These are phyloP conservation scores for Pseudonitzschia multiseries DNA, from an alignment of 108 stramenopile species.

Conservation along the genomic window DNA sequence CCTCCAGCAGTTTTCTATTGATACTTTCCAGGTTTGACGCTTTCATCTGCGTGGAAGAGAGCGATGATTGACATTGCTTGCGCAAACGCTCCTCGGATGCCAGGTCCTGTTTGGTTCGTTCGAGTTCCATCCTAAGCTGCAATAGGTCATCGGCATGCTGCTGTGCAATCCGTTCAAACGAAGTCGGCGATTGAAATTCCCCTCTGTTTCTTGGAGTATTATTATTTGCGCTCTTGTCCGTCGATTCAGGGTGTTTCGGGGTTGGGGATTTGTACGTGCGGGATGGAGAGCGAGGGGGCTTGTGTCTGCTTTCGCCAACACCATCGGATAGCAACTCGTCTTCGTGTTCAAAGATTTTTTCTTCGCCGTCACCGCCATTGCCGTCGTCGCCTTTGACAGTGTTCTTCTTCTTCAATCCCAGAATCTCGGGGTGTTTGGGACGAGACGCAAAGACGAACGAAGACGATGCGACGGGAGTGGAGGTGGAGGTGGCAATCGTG, in stretches of 20 bases:
- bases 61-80: constrained; percentile 38
- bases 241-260: neutral
- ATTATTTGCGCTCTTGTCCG: constrained; percentile 1
- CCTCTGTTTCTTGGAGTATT: neutral
- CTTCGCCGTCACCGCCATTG: neutral
- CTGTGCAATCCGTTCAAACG: constrained; percentile 46
- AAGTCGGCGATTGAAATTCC: constrained; percentile 19
- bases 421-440: neutral
- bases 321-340: neutral
- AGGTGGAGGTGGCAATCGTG: constrained; percentile 5
- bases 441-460: constrained; percentile 10
- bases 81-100: constrained; percentile 51
- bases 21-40: constrained; percentile 42
- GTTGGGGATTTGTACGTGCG: neutral
- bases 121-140: constrained; percentile 65
- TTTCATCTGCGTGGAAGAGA: constrained; percentile 28
- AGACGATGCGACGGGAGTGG: constrained; percentile 3
- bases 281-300: neutral
- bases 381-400: neutral
- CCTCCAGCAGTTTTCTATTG: constrained; percentile 30
- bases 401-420: neutral
- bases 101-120: constrained; percentile 59
- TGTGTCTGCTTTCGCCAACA: neutral
- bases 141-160: constrained; percentile 79
- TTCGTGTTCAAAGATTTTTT: neutral